These are phyloP conservation scores for Moniliella sp. DNA, from an alignment of 1,284 basidiomycete species.

Conservation along the genomic window DNA sequence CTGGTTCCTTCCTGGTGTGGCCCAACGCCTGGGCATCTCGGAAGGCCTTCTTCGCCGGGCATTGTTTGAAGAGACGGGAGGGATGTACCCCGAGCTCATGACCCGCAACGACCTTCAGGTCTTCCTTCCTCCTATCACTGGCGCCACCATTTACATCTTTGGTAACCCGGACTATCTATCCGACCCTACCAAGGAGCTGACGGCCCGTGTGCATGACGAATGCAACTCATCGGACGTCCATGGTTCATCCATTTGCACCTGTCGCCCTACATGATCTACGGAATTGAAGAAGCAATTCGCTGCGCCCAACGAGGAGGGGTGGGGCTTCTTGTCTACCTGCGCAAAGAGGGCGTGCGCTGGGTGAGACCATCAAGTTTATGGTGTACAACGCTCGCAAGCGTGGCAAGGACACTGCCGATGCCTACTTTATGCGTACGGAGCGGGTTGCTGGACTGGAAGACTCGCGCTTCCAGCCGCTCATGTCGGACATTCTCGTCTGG, in stretches of 20 bases:
- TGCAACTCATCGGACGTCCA: background rate
- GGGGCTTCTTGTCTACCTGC: slow-evolving; percentile 77
- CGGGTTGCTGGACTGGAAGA: slow-evolving; percentile 65
- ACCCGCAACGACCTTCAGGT: slow-evolving; percentile 84
- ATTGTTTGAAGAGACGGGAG: slow-evolving; percentile 73
- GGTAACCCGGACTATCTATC: slow-evolving; percentile 24
- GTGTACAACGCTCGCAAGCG: slow-evolving; percentile 77
- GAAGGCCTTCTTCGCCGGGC: slow-evolving; percentile 64
- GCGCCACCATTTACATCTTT: slow-evolving; percentile 80
- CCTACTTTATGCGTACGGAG: slow-evolving; percentile 83
- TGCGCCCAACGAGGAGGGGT: slow-evolving; percentile 68
- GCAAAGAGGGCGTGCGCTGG: slow-evolving; percentile 73
- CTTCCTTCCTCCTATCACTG: slow-evolving; percentile 82
- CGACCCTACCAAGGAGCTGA: slow-evolving; percentile 46
- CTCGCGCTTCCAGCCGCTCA: slow-evolving; percentile 36
- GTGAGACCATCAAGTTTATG: slow-evolving; percentile 44
- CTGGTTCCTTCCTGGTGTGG: slow-evolving; percentile 73
- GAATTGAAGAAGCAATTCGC: slow-evolving; percentile 51
- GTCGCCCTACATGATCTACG: background rate
- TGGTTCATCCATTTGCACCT: background rate
- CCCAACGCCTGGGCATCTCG: slow-evolving; percentile 36
- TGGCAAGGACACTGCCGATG: slow-evolving; percentile 68
- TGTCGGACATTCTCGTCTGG: background rate
- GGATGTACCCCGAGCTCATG: slow-evolving; percentile 86
- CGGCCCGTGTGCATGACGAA: slow-evolving; percentile 73